Base-by-base conservation (phyloP, 176 grass and related monocot genomes). In the Aegilops tauschii region DNA sequence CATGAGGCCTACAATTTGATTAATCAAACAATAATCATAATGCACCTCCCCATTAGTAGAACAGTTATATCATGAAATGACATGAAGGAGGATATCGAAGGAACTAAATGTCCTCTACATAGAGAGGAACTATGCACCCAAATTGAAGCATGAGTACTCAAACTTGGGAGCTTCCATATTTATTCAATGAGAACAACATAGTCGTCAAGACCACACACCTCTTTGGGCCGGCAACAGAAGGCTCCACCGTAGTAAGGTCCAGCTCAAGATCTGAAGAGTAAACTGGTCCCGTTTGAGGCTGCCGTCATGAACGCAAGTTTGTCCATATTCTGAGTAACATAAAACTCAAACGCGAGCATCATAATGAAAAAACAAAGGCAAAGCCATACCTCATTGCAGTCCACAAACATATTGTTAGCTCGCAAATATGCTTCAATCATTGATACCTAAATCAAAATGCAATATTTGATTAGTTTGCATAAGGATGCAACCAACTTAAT, bases 371-470 rank as follows among this genome's bases (percentile, higher is more conserved):
- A 77, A 76, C 12, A 6, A 67, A 17, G 64, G 31, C 27, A 67
- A 67, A 34, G 4, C 21, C 7, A 71, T 91, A 97, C 96, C 90
- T 94, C 91, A 64, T 78, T 94, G 67, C 95, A 95, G 59, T 98
- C 93, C 30, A 98, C 86, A 94, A 98, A 95, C 91, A 98, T 94
- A 5, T 93, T 92, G 74, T 98, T 98, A 50, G 96, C 91, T 77
- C 93, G 87, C 56, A 98, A 82, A 70, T 98, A 98, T 29, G 93
- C 81, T 84, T 98, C 93, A n/a, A 98, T 95, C 96, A 98, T 94
- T 1, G 92, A 90, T n/a, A 98, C 90, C 96, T 98, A 89, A 67
- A 71, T 62, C 4, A 82, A 61, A 80, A 87, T n/a, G 21, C 9
- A 82, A 89, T 34, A 73, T 47, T 78, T 58, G 54, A 58, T 58